Conservation (phyloP, 2,329 filamentous ascomycete genomes). For the Colletotrichum sp. region DNA sequence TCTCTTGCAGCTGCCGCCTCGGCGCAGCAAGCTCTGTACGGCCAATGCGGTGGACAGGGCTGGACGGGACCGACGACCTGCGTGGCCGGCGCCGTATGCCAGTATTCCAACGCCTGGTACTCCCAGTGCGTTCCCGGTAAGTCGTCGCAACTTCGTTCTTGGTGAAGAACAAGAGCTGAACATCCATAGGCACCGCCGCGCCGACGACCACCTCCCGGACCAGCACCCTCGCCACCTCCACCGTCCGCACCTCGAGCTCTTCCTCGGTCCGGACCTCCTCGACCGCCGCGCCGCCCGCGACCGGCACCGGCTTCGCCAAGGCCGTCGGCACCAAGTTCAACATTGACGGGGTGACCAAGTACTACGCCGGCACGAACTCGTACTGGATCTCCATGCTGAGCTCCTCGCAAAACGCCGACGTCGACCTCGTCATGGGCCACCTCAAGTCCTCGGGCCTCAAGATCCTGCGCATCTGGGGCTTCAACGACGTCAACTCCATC, state of each 20-base stretch:
- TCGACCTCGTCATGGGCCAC: conserved; percentile 57
- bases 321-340: conserved; percentile 38
- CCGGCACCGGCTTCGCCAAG: conserved; percentile 23
- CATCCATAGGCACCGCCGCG: not conserved
- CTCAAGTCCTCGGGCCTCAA: conserved; percentile 56
- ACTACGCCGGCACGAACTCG: conserved; percentile 60
- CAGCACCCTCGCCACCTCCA: conserved; percentile 16
- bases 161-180: not conserved
- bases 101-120: conserved; percentile 39
- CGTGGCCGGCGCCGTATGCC: conserved; percentile 40
- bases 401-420: conserved; percentile 52
- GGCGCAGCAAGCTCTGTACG: conserved; percentile 24
- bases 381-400: conserved; percentile 63
- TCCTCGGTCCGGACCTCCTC: conserved; percentile 17
- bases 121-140: conserved; percentile 38
- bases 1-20: conserved; percentile 15
- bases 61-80: conserved; percentile 51
- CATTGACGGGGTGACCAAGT: conserved; percentile 50
- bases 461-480: conserved; percentile 66
- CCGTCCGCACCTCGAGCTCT: not conserved
- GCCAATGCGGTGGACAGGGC: conserved; percentile 49
- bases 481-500: conserved; percentile 58
- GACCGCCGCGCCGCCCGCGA: conserved; percentile 12
- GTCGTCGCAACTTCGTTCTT: conserved; percentile 9
- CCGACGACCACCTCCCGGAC: conserved; percentile 20